Conservation (phyloP, 805 yeast species). For the Kodamaea sagamina region DNA sequence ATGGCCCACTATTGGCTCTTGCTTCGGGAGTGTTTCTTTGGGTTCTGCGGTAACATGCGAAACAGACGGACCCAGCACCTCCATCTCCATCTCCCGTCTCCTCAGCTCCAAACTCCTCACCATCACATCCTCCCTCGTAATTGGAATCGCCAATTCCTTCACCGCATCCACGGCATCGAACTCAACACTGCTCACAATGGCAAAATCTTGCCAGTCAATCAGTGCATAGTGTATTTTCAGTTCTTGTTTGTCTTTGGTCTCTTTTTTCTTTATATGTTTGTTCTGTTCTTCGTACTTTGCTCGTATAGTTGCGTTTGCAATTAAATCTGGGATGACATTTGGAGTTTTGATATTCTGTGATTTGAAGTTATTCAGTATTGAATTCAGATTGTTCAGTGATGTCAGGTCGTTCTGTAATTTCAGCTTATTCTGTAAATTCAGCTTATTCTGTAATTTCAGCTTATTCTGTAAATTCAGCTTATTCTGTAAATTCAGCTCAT, state of each 20-base stretch:
- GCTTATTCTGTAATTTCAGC: too few species aligned
- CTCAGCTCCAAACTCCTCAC: constrained; percentile 61
- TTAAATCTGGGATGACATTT: too few species aligned
- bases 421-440: too few species aligned
- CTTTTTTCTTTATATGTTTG: constrained; percentile 30
- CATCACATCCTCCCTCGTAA: constrained; percentile 59
- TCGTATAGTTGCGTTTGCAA: constrained; percentile 50
- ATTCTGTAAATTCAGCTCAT: constrained; percentile 15
- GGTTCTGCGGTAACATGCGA: constrained; percentile 18
- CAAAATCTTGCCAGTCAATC: constrained; percentile 87
- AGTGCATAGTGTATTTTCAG: constrained; percentile 59
- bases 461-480: too few species aligned
- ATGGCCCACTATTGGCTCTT: constrained; percentile 17
- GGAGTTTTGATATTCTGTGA: too few species aligned
- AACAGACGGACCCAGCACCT: constrained; percentile 4
- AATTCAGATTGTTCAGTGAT: too few species aligned
- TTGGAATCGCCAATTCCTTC: constrained; percentile 56
- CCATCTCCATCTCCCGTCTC: constrained; percentile 28
- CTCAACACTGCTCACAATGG: constrained; percentile 65
- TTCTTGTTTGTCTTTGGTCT: constrained; percentile 38
- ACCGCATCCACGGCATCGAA: constrained; percentile 63
- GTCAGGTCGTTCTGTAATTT: too few species aligned
- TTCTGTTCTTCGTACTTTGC: constrained; percentile 54
- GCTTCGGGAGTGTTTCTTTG: constrained; percentile 9
- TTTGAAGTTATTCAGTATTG: too few species aligned